These are phyloP conservation scores for Coemansia sp. DNA, from an alignment of 192 early-diverging fungal genomes.

Conservation along the genomic window DNA sequence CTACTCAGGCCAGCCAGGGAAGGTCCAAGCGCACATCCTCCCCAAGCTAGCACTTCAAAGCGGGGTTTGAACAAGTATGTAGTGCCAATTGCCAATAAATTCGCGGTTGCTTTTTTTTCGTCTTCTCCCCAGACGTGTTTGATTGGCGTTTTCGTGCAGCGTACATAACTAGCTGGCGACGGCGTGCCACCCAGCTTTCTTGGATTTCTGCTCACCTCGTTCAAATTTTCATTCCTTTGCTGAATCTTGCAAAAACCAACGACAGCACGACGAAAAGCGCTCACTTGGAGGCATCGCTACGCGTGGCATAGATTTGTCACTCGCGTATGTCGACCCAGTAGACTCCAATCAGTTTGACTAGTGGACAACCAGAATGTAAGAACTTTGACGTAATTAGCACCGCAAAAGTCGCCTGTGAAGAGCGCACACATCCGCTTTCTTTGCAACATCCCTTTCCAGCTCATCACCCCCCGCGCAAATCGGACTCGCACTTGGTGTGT, in stretches of 20 bases:
- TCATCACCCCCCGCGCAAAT: neutral
- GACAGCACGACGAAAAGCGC: neutral
- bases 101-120: neutral
- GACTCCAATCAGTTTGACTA: neutral
- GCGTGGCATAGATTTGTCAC: neutral
- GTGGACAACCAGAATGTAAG: neutral
- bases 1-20: neutral
- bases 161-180: conserved; percentile 3
- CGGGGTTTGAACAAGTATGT: conserved; percentile 8
- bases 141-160: neutral
- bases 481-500: neutral
- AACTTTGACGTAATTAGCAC: neutral
- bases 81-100: neutral
- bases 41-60: neutral
- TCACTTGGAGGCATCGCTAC: neutral
- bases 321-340: neutral
- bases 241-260: neutral
- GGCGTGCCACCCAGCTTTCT: neutral
- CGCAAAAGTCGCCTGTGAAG: neutral
- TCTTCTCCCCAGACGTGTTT: neutral
- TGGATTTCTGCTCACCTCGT: neutral
- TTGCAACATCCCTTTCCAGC: neutral
- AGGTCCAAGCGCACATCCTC: neutral
- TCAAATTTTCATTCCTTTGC: neutral
- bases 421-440: conserved; percentile 4